These are phyloP conservation scores for Globisporangium cystogenes DNA, from an alignment of 352 stramenopile species.

Conservation along the genomic window DNA sequence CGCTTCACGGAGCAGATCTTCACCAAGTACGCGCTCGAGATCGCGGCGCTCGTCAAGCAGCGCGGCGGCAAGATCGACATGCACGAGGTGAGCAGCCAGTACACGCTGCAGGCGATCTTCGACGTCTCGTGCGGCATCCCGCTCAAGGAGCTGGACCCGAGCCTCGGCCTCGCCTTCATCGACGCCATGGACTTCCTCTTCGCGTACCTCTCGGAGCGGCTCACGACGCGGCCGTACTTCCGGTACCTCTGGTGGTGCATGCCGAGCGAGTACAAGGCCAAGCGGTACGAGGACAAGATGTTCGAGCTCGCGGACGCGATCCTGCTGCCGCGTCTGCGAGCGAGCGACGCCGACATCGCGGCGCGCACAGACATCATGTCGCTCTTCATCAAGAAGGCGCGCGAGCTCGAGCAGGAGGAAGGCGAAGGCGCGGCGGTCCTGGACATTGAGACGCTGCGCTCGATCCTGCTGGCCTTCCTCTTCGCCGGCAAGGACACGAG, in stretches of 20 bases:
- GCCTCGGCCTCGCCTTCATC: neutral
- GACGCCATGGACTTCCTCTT: neutral
- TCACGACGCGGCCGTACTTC: neutral
- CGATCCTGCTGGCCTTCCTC: neutral
- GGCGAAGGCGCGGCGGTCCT: neutral
- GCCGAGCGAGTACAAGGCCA: neutral
- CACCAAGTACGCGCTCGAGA: slow-evolving; percentile 26
- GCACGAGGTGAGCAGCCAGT: neutral
- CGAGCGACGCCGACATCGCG: neutral
- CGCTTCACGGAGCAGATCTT: slow-evolving; percentile 40
- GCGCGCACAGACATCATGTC: neutral
- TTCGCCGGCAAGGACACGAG: neutral
- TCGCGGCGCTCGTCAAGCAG: slow-evolving; percentile 7
- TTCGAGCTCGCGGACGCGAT: neutral
- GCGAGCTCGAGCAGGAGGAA: neutral
- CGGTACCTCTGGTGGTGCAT: neutral
- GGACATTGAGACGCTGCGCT: neutral
- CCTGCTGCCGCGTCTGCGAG: neutral
- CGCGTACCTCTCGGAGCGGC: neutral
- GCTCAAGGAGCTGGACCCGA: neutral
- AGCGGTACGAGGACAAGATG: neutral
- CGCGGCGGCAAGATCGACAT: neutral
- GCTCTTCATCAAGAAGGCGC: neutral
- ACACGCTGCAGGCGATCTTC: neutral
- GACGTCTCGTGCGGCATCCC: neutral